Evolutionary conservation across 2,329 filamentous ascomycete species (phyloP).

Genomic region (Aspergillus sp.): DNA sequence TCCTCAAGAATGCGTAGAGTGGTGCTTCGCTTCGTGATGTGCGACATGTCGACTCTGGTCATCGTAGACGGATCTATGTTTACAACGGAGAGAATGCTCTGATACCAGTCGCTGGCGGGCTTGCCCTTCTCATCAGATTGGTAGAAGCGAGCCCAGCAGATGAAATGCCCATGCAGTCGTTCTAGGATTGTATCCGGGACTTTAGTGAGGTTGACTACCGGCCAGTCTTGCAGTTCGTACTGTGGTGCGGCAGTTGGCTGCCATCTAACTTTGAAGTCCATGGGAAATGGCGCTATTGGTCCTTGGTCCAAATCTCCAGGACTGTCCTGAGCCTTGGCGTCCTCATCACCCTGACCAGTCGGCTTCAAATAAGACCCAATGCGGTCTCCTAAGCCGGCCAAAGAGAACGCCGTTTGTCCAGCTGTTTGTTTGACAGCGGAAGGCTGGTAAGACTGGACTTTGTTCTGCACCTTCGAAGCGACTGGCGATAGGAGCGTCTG

Average conservation of each 20-base stretch:
- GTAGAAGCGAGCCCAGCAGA: slow-evolving; percentile 53
- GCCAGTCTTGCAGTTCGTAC: slow-evolving; percentile 35
- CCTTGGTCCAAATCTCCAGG: slow-evolving; percentile 18
- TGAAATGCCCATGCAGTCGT: slow-evolving; percentile 56
- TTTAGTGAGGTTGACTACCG: slow-evolving; percentile 45
- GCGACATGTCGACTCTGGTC: slow-evolving; percentile 41
- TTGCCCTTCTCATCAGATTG: slow-evolving; percentile 22
- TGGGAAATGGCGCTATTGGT: slow-evolving; percentile 25
- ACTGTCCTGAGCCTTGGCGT: background rate
- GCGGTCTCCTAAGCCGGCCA: slow-evolving; percentile 21
- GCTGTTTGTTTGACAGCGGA: slow-evolving; percentile 25
- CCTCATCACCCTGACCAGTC: slow-evolving; percentile 17
- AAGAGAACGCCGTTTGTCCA: slow-evolving; percentile 25
- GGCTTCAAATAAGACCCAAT: slow-evolving; percentile 11
- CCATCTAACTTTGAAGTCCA: slow-evolving; percentile 19
- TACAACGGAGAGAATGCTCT: slow-evolving; percentile 51
- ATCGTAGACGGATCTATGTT: slow-evolving; percentile 42
- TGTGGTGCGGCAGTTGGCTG: background rate
- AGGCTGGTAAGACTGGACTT: slow-evolving; percentile 22
- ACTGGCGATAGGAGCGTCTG: slow-evolving; percentile 19
- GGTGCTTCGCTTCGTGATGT: slow-evolving; percentile 46
- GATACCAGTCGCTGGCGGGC: slow-evolving; percentile 46
- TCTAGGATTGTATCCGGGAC: slow-evolving; percentile 49
- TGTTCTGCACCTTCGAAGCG: slow-evolving; percentile 18
- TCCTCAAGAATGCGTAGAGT: slow-evolving; percentile 25